Evolutionary conservation across 306 rosid species (phyloP).

Genomic region (Urtica urens): DNA sequence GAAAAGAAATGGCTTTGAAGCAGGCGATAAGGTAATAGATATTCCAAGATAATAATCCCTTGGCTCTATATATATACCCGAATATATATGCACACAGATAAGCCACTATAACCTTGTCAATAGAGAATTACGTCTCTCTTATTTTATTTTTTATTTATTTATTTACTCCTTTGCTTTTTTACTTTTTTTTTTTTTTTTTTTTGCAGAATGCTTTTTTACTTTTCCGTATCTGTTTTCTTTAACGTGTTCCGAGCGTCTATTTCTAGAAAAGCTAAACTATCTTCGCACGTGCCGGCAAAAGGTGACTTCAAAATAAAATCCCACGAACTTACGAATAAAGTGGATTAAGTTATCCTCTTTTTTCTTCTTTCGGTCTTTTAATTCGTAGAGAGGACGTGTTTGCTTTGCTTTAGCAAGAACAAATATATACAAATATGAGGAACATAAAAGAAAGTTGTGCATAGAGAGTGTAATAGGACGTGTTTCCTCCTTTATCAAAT

Average conservation of each 20-base stretch:
- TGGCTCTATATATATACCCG: neutral
- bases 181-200: neutral
- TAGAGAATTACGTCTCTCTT: neutral
- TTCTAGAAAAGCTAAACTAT: constrained; percentile 1
- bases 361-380: no score
- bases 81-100: neutral
- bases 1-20: neutral
- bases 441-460: no score
- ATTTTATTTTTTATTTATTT: neutral
- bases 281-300: neutral
- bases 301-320: no score
- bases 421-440: no score
- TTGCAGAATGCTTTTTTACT: no score
- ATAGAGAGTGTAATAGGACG: no score
- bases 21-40: neutral
- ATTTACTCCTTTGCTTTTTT: neutral
- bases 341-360: no score
- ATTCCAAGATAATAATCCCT: neutral
- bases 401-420: no score
- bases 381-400: no score
- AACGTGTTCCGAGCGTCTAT: neutral
- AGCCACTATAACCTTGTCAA: neutral
- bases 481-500: no score
- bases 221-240: no score
- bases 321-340: no score